These are phyloP conservation scores for Schwanniomyces occidentalis DNA, from an alignment of 805 yeast species.

Conservation along the genomic window DNA sequence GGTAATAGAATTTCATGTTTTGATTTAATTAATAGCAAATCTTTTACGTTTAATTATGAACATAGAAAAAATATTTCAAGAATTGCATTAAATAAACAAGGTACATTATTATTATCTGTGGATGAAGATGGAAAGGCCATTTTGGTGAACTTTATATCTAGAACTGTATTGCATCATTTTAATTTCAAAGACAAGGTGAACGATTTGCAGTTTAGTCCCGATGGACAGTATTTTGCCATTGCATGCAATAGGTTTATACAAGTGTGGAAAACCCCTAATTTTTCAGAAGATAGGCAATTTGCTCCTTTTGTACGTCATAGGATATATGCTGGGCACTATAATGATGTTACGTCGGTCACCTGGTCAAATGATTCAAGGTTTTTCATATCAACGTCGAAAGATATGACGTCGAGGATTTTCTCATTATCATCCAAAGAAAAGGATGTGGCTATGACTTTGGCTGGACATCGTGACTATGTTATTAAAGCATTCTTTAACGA, in stretches of 20 bases:
- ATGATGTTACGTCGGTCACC: conserved; percentile 70
- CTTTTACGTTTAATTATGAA: conserved; percentile 89
- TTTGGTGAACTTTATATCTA: conserved; percentile 76
- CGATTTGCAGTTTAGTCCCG: conserved; percentile 82
- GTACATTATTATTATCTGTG: conserved; percentile 74
- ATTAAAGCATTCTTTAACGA: conserved; percentile 82
- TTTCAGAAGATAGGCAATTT: conserved; percentile 83
- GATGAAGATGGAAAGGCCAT: conserved; percentile 94
- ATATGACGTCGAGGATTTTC: conserved; percentile 83
- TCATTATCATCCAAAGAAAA: conserved; percentile 69
- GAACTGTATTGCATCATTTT: conserved; percentile 90
- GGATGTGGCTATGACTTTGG: conserved; percentile 76
- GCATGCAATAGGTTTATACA: conserved; percentile 82
- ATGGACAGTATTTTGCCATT: conserved; percentile 83
- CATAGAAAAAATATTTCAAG: conserved; percentile 82
- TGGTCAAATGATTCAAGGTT: conserved; percentile 95
- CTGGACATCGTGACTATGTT: conserved; percentile 92
- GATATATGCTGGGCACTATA: conserved; percentile 89
- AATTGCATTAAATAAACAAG: conserved; percentile 81
- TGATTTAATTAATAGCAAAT: conserved; percentile 78
- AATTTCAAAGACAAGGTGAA: conserved; percentile 80
- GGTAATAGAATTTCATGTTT: conserved; percentile 91
- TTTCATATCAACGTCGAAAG: conserved; percentile 82
- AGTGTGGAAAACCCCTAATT: conserved; percentile 89
- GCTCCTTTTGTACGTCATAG: conserved; percentile 93